phyloP scores from a whole-genome alignment of 106 monocot genomes.

The Dendrobium catenatum region DNA sequence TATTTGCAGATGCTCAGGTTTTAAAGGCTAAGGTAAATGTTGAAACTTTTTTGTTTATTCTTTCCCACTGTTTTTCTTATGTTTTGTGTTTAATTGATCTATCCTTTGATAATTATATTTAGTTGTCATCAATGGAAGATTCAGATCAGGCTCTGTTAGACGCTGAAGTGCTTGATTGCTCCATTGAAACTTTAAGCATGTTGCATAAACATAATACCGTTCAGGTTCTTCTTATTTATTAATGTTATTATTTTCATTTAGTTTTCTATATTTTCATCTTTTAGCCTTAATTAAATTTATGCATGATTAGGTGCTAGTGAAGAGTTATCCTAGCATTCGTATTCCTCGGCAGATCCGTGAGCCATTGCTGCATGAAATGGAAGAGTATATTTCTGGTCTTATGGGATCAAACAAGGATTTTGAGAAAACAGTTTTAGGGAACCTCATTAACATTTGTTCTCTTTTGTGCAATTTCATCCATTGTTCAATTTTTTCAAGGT shows the following conservation, averaged over 20 bases:
- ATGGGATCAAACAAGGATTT: constrained; percentile 18
- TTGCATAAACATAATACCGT: constrained; percentile 16
- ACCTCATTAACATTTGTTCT: constrained; percentile 47
- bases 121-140: constrained; percentile 17
- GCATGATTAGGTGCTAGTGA: constrained; percentile 23
- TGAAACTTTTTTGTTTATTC: neutral
- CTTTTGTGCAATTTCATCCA: constrained; percentile 60
- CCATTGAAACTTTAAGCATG: constrained; percentile 56
- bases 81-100: constrained; percentile 1
- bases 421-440: constrained; percentile 25
- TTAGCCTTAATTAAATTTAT: neutral
- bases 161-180: constrained; percentile 39
- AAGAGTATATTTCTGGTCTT: constrained; percentile 39
- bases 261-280: neutral
- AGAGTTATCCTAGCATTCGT: constrained; percentile 15
- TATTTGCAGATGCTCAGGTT: constrained; percentile 5
- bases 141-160: constrained; percentile 9
- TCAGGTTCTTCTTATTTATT: constrained; percentile 37
- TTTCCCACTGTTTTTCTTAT: neutral
- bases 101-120: neutral
- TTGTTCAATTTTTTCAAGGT: constrained; percentile 45
- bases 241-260: neutral
- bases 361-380: constrained; percentile 49
- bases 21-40: constrained; percentile 28
- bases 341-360: constrained; percentile 54